Evolutionary conservation across 2,329 filamentous ascomycete species (phyloP).

Genomic region (Dichotomopilus funicola): DNA sequence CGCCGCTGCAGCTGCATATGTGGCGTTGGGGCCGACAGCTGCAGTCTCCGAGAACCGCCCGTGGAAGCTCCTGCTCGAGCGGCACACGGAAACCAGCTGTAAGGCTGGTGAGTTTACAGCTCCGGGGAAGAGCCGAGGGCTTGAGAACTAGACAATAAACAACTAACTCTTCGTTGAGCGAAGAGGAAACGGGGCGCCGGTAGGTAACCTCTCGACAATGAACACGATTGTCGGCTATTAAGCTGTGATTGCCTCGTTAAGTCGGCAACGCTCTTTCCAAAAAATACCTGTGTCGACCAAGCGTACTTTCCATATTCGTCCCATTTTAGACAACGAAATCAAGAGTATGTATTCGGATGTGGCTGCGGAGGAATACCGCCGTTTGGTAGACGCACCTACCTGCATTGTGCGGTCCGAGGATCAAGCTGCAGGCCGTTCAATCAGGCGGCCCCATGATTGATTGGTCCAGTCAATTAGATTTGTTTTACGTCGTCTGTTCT

Average conservation of each 20-base stretch:
- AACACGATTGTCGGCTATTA: no score
- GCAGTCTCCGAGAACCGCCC: slow-evolving; percentile 3
- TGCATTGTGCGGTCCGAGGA: slow-evolving; percentile 13
- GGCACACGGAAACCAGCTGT: no score
- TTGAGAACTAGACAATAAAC: no score
- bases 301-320: no score
- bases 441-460: slow-evolving; percentile 11
- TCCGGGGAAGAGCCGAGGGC: neutral
- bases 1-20: slow-evolving; percentile 8
- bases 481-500: slow-evolving; percentile 20
- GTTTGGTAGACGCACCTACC: neutral
- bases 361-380: slow-evolving; percentile 1
- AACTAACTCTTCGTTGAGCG: no score
- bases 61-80: slow-evolving; percentile 16
- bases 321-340: no score
- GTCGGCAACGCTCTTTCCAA: no score
- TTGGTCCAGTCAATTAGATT: slow-evolving; percentile 16
- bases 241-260: no score
- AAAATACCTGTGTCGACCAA: no score
- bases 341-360: neutral
- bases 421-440: slow-evolving; percentile 11
- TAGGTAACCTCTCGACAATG: no score
- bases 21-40: slow-evolving; percentile 6
- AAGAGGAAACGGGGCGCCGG: no score
- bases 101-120: slow-evolving; percentile 3